A percentile compares a stretch with the other conserved stretches of the same genome.
Conservation (phyloP, 345 rosid species). For the thale cress (Arabidopsis thaliana) region TAIR10.1 NC_003070.9:16357001-16357500, state of each 20-base stretch:
- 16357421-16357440: neutral
- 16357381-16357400: neutral
- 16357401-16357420: neutral
- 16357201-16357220: no score
- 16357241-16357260: no score
- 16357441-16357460: neutral
- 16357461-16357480: neutral
- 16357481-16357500: neutral
- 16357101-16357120: no score
- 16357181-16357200: no score
- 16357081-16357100: neutral
- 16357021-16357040: no score
- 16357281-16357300: neutral
- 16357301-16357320: neutral
- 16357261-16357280: neutral
- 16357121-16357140: neutral
- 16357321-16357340: neutral
- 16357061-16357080: no score
- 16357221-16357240: no score
- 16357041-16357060: no score
- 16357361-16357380: neutral
- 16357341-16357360: constrained; percentile 1
- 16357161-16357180: no score
- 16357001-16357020: no score
- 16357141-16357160: neutral